Base-by-base conservation (phyloP, 2,329 filamentous ascomycete genomes). In the Paraphoma sp. region DNA sequence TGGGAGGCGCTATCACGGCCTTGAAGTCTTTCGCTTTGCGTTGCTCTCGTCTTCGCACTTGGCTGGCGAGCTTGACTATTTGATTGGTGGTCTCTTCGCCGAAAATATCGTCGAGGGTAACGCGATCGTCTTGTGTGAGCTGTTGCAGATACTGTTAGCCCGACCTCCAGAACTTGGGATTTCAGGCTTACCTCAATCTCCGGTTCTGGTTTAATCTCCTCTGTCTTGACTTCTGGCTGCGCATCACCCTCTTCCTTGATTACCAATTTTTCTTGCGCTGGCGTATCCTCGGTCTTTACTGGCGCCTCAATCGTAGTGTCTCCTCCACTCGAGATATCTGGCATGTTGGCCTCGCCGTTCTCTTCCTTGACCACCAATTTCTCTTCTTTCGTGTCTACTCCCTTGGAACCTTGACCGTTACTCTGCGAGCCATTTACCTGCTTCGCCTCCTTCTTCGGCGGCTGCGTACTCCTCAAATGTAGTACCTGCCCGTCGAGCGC, bases 401-500 rank as follows among this genome's bases (percentile, higher is more conserved):
- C 56, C 43, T 56, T 43, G 8, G 46, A 41, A 29, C 48, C 48
- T 4, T 16, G 63, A 64, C 42, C 54, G 56, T 51, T 63, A 45
- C 11, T 18, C 50, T 46, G 41, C 12, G 54, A 48, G n/a, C 40
- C 59, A 48, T 66, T 46, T 7, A 14, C 62, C 48, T 63, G 66
- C 49, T 71, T 58, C 6, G 42, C 57, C 48, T 69, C 59, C 53
- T 61, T 65, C 47, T 57, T 59, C 48, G 60, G 60, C 9, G 63
- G 65, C 30, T 64, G 67, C 28, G 84, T 76, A 51, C 81, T 84
- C 54, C 77, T 82, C 47, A 97, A 80, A 75, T 94, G 92, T 50
- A 95, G 76, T 12, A 96, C 91, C 51, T 87, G 78, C 14, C 93
- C 93, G 69, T 89, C 86, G 30, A 88, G 87, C 17, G 85, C 80